Evolutionary conservation across 306 rosid genomes (phyloP).

Genomic region (Prunus campanulata): DNA sequence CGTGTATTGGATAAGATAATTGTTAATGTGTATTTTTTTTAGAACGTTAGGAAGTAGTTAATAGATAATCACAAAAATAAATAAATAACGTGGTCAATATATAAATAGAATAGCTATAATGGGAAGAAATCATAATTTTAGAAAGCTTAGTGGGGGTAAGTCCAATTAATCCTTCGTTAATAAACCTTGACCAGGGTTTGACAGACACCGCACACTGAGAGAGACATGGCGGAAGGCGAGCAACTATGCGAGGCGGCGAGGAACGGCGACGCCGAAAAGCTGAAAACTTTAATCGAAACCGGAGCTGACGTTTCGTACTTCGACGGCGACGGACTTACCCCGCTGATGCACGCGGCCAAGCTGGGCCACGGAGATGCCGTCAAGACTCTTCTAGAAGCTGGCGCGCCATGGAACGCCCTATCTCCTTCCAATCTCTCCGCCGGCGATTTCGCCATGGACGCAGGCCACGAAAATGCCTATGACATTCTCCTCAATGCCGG

Average conservation of each 20-base stretch:
- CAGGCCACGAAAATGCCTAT: conserved; percentile 60
- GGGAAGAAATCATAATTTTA: background rate
- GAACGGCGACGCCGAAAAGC: conserved; percentile 50
- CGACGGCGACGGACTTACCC: conserved; percentile 68
- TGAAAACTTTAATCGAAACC: conserved; percentile 45
- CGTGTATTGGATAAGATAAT: too few species aligned
- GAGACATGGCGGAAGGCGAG: conserved; percentile 48
- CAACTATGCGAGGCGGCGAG: conserved; percentile 69
- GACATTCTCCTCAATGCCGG: conserved; percentile 75
- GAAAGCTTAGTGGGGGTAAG: background rate
- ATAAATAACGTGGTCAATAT: background rate
- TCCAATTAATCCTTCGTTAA: background rate
- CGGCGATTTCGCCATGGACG: conserved; percentile 71
- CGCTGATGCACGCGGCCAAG: conserved; percentile 90
- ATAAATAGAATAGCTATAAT: too few species aligned
- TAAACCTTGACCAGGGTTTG: background rate
- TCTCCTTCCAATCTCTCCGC: conserved; percentile 77
- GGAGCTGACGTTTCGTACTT: conserved; percentile 65
- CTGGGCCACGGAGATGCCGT: conserved; percentile 60
- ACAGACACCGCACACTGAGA: background rate
- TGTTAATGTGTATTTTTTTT: too few species aligned
- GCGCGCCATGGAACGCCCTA: conserved; percentile 96
- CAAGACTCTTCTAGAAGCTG: conserved; percentile 60
- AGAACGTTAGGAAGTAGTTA: too few species aligned
- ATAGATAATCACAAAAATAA: too few species aligned